A percentile compares a stretch with the other conserved stretches of the same genome.
These are phyloP conservation scores for Phytophthora europaea DNA, from an alignment of 352 stramenopile genomes.

Conservation along the genomic window DNA sequence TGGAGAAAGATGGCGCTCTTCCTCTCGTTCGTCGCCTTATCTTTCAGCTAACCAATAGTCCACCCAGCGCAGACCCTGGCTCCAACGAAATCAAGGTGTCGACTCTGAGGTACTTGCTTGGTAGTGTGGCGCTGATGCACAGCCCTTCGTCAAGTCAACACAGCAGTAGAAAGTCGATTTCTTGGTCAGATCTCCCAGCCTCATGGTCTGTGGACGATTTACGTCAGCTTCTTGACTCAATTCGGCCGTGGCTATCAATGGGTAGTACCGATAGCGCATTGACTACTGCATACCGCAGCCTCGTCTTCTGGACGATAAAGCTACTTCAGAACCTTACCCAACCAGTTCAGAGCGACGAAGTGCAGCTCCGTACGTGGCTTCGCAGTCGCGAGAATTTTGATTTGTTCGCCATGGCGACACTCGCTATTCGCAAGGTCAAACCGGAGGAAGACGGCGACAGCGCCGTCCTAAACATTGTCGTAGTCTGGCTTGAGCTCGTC, in stretches of 20 bases:
- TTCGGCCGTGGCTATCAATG: conserved; percentile 22
- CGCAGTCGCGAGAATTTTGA: conserved; percentile 32
- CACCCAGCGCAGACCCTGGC: background rate
- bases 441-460: conserved; percentile 1
- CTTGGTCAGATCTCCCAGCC: conserved; percentile 3
- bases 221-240: conserved; percentile 10
- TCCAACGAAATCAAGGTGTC: conserved; percentile 16
- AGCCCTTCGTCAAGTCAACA: background rate
- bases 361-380: conserved; percentile 19
- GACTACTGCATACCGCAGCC: background rate
- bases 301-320: conserved; percentile 45
- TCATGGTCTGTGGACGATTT: conserved; percentile 28
- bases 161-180: conserved; percentile 6
- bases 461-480: conserved; percentile 17
- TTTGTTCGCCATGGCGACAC: conserved; percentile 15
- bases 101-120: conserved; percentile 40
- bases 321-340: conserved; percentile 46
- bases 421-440: conserved; percentile 10
- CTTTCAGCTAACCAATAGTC: conserved; percentile 16
- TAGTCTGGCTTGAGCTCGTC: conserved; percentile 41
- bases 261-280: background rate
- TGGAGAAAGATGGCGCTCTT: conserved; percentile 24
- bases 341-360: background rate
- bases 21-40: conserved; percentile 11
- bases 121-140: conserved; percentile 39